A percentile compares a stretch with the other conserved stretches of the same genome.
These are phyloP conservation scores for Lichtheimia ornata DNA, from an alignment of 371 early-diverging fungal species.

Conservation along the genomic window DNA sequence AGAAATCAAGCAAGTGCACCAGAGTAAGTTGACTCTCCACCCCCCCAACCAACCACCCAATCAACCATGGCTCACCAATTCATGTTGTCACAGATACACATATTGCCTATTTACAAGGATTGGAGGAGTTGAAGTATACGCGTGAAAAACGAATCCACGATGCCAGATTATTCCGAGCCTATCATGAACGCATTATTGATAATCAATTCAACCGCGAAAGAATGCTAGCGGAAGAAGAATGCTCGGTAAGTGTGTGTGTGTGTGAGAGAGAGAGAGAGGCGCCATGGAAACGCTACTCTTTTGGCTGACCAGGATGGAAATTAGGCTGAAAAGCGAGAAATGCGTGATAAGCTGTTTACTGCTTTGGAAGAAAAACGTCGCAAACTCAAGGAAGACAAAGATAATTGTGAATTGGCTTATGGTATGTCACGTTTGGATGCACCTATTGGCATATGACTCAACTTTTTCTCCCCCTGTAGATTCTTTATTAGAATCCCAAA, in stretches of 20 bases:
- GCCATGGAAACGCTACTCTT: too few species aligned
- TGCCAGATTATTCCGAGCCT: slow-evolving; percentile 65
- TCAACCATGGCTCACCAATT: background rate
- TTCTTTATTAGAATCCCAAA: slow-evolving; percentile 36
- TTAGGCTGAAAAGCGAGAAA: slow-evolving; percentile 65
- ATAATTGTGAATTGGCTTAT: slow-evolving; percentile 72
- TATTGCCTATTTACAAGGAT: slow-evolving; percentile 63
- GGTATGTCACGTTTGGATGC: too few species aligned
- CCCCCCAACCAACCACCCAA: background rate
- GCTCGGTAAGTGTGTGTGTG: slow-evolving; percentile 42
- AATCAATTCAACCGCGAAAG: slow-evolving; percentile 61
- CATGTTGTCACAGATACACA: slow-evolving; percentile 58
- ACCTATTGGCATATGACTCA: too few species aligned
- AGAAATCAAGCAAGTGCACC: slow-evolving; percentile 30
- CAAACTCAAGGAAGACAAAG: slow-evolving; percentile 82
- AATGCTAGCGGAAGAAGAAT: slow-evolving; percentile 59
- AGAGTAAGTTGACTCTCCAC: slow-evolving; percentile 19
- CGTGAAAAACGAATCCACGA: slow-evolving; percentile 57
- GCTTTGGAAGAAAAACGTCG: slow-evolving; percentile 76
- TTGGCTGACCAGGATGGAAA: too few species aligned
- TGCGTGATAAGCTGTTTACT: slow-evolving; percentile 73
- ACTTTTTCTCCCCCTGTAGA: slow-evolving; percentile 16
- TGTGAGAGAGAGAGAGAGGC: too few species aligned
- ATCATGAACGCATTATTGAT: slow-evolving; percentile 70
- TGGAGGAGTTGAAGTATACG: slow-evolving; percentile 58